Evolutionary conservation across 352 stramenopile genomes (phyloP), one percentile per base, ranked within the genome.

Genomic region (Phytophthora ohioensis): DNA sequence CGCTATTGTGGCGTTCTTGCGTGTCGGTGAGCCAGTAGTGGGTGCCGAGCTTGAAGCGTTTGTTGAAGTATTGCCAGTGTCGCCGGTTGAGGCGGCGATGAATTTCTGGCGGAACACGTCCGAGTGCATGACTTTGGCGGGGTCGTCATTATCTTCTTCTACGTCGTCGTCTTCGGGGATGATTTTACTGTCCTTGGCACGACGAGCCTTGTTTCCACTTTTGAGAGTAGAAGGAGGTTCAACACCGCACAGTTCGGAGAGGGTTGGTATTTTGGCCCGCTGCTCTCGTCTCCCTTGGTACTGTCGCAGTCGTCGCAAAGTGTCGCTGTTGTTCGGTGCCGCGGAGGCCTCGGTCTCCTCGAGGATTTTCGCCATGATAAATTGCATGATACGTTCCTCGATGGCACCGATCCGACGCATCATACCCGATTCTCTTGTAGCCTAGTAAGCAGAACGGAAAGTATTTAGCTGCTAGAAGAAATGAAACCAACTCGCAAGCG

Each of bases 371-470:
- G 69, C 58, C 43, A 91, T 75, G 31, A 92, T 73, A 21, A 84
- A 82, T 69, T 89, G 84, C 82, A 90, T 92, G 17, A 79, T 66
- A 4, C 84, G 82, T 61, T 91, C 82, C 57, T 91, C 80, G 36
- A 91, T 87, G 5, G 73, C 63, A 1, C 84, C 84, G 27, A 92
- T 87, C 31, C 74, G 75, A 4, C 79, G 80, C 35, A 90, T 72
- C 53, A 67, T 73, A 10, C 64, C 55, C 15, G 56, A 57, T 30
- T 69, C 69, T 57, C 69, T 21, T 52, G 46, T 48, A 34, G 38
- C 45, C 69, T 77, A 32, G 35, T n/a, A 34, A 13, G 0, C 15
- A n/a, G 30, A 63, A 49, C 12, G 31, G 5, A 12, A 36, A 52
- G 17, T 41, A 6, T 17, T 35, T n/a, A 42, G 34, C 7, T 5